Evolutionary conservation across 768 basidiomycete species (phyloP), one percentile per base, ranked within the genome.

Genomic region (Xerocomellus dryophilus): DNA sequence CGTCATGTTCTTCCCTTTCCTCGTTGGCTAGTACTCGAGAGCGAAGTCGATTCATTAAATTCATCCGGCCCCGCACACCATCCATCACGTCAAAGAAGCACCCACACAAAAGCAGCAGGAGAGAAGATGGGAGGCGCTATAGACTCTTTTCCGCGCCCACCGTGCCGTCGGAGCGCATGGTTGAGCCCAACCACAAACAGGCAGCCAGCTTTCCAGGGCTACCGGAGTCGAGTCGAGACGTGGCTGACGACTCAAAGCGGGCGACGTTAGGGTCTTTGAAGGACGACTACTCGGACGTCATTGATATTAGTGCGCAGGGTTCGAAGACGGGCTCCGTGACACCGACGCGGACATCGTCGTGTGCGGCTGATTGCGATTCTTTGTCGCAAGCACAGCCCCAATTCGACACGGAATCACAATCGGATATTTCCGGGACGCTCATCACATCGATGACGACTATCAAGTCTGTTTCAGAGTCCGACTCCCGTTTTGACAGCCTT

Each of bases 391-490:
- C 49, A 39, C 47, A 42, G 31, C 42, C 56, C 31, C 46, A 17
- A 15, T 55, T 41, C 3, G 55, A 58, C 53, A 50, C 35, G 2
- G 54, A 46, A 15, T 58, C 54, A 0, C 36, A 11, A 0, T 61
- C 68, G 38, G 64, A 66, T 25, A 39, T 50, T n/a, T 60, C 62
- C 32, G 53, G 52, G 11, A 67, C 69, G 0, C 54, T 71, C 10
- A 34, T 67, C 25, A 54, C 48, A 34, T 21, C 27, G 27, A 29
- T 40, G 1, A 50, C n/a, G n/a, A n/a, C n/a, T n/a, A n/a, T n/a
- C n/a, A 55, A 50, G n/a, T 54, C 53, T 43, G 31, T 41, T 64
- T 59, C 50, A 40, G 54, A 54, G 17, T 54, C 61, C 61, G 64
- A 51, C 11, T 53, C 38, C 4, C 35, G 10, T 9, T 14, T 48